A percentile compares a stretch with the other conserved stretches of the same genome.
Conservation (phyloP, 2,329 filamentous ascomycete species). For the Claviceps paspali region DNA sequence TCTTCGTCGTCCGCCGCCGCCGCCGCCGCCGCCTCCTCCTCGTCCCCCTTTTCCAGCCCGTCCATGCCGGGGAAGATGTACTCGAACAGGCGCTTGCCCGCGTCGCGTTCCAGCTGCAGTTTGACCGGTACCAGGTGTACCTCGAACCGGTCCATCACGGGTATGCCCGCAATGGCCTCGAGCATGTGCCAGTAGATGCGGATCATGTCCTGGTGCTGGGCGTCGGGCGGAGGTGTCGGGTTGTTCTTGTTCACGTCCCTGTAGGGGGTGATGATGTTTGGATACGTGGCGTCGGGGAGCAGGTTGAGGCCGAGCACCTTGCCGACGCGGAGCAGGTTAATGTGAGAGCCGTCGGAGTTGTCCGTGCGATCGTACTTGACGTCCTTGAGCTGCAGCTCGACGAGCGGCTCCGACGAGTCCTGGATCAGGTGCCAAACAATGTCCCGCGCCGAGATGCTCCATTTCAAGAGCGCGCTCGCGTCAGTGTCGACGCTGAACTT, state of each 20-base stretch:
- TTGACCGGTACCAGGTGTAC: slow-evolving; percentile 86
- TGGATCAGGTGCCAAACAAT: slow-evolving; percentile 95
- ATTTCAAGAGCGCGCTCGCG: slow-evolving; percentile 67
- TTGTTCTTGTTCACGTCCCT: slow-evolving; percentile 45
- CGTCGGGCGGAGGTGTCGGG: not conserved
- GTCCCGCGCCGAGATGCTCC: slow-evolving; percentile 87
- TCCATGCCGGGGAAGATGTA: slow-evolving; percentile 89
- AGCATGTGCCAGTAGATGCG: slow-evolving; percentile 96
- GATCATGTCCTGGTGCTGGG: slow-evolving; percentile 51
- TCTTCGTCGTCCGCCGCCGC: too few species aligned
- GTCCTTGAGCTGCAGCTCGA: slow-evolving; percentile 84
- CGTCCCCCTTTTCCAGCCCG: slow-evolving; percentile 34
- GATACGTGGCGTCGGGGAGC: slow-evolving; percentile 79
- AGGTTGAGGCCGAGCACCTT: slow-evolving; percentile 82
- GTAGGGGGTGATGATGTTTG: slow-evolving; percentile 89
- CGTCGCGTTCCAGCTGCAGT: slow-evolving; percentile 82
- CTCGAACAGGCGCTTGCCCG: slow-evolving; percentile 86
- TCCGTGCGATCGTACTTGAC: slow-evolving; percentile 91
- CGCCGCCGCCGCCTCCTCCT: slow-evolving; percentile 25
- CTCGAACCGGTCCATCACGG: slow-evolving; percentile 93
- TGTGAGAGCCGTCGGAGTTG: slow-evolving; percentile 91
- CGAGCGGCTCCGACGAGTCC: slow-evolving; percentile 71
- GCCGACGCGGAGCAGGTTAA: slow-evolving; percentile 80
- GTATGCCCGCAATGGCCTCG: slow-evolving; percentile 92
- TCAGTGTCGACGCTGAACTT: slow-evolving; percentile 60